Evolutionary conservation across 805 yeast genomes (phyloP), one percentile per base, ranked within the genome.

Genomic region (Candida patagonica): DNA sequence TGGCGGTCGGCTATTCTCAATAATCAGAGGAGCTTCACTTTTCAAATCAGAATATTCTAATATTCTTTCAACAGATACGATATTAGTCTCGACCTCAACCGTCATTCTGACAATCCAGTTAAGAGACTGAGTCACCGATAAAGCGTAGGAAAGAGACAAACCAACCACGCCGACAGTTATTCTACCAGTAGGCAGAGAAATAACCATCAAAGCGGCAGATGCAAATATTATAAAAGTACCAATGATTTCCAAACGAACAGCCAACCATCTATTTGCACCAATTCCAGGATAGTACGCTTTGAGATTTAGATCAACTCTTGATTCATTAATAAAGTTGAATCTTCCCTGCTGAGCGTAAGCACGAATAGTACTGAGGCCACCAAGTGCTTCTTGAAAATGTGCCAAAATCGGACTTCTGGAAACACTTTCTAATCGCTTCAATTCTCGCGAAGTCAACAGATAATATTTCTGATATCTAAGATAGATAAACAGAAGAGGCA

Each of bases 61-160:
- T 40, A 89, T 78, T 64, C 98, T 78, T 66, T 89, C 98, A 33
- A 94, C 96, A 15, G 95, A 83, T 27, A 92, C 98, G 65, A 92
- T 88, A 61, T 87, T 89, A 9, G 96, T 87, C 62, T 92, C 98
- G 34, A 92, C 95, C 53, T 92, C 98, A 32, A 92, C 98, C 0
- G 96, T 85, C 97, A 88, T 89, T 65, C 99, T 75, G 23, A 92
- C 97, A 62, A 92, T 86, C 96, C 96, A 89, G 61, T 87, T 89
- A 62, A 92, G 72, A 0, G 95, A 73, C 62, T 87, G 95, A 0
- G 99, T 92, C 45, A 88, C 74, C 60, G 86, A 95, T 47, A 92
- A 69, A 2, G 98, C 89, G 62, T 92, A 94, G 35, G 94, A 81
- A 52, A 92, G 82, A 17, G 95, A 80, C 52, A 92, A 70, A 69